These are phyloP conservation scores for Lepidium aucheri DNA, from an alignment of 345 rosid species.

Conservation along the genomic window DNA sequence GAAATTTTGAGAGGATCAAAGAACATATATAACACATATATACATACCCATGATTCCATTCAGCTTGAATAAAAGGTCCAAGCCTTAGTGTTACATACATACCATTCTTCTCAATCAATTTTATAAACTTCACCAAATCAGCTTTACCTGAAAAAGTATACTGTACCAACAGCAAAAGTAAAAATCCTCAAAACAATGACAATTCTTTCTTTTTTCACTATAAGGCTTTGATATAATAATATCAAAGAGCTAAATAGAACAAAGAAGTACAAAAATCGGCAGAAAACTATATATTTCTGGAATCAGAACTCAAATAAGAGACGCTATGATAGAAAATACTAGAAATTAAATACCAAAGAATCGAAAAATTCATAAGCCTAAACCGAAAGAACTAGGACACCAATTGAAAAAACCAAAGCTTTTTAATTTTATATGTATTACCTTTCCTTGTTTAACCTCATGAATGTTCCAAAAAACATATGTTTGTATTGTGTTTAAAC, in stretches of 20 bases:
- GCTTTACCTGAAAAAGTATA: conserved; percentile 56
- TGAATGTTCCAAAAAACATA: conserved; percentile 70
- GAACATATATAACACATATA: neutral
- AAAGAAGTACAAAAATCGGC: no score
- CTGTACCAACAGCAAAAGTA: conserved; percentile 25
- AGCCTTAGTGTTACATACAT: conserved; percentile 61
- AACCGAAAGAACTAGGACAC: no score
- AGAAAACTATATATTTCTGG: no score
- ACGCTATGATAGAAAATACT: no score
- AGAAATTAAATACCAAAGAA: no score
- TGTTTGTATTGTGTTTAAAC: conserved; percentile 57
- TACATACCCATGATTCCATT: conserved; percentile 94
- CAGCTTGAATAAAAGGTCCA: conserved; percentile 95
- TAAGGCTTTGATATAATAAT: no score
- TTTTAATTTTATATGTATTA: neutral
- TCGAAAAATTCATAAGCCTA: no score
- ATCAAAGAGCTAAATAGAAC: no score
- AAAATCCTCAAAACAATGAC: neutral
- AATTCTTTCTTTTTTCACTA: neutral
- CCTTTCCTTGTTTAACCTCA: conserved; percentile 40
- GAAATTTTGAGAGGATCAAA: neutral
- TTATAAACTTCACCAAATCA: conserved; percentile 77
- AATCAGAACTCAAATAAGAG: no score
- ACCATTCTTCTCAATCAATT: conserved; percentile 40
- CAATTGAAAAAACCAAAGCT: no score